phyloP scores from a whole-genome alignment of 2,329 filamentous ascomycete species.

The Aciculosporium take region DNA sequence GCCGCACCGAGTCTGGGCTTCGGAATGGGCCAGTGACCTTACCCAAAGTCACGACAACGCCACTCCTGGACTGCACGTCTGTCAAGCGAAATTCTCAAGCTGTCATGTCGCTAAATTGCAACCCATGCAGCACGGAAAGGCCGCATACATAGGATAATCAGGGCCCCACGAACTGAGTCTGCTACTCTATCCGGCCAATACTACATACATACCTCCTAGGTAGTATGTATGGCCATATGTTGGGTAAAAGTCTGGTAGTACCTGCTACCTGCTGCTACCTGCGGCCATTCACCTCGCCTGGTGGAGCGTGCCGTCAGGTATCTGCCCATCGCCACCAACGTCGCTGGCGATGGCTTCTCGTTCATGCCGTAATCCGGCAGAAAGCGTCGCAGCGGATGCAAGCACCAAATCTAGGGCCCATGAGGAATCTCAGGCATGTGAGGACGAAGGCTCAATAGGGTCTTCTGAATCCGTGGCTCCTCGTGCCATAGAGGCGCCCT shows the following conservation, averaged over 20 bases:
- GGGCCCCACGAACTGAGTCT: no score
- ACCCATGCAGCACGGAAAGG: no score
- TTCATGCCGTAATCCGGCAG: not conserved
- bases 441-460: not conserved
- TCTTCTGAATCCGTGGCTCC: not conserved
- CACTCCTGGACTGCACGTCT: not conserved
- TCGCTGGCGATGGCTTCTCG: not conserved
- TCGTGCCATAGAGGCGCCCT: slow-evolving; percentile 1
- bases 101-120: no score
- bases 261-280: not conserved
- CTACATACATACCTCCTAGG: no score
- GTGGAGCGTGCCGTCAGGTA: not conserved
- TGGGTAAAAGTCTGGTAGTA: no score
- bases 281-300: not conserved
- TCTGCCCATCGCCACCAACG: not conserved
- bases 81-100: no score
- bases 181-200: no score
- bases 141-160: no score
- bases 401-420: not conserved
- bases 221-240: no score
- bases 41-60: not conserved
- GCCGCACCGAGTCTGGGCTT: not conserved
- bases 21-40: not conserved
- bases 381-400: not conserved
- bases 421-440: not conserved